Percentiles rank a stretch among this genome's conserved stretches.
Evolutionary conservation across 2,329 filamentous ascomycete genomes (phyloP).

Genomic region (Aspergillus transmontanensis): DNA sequence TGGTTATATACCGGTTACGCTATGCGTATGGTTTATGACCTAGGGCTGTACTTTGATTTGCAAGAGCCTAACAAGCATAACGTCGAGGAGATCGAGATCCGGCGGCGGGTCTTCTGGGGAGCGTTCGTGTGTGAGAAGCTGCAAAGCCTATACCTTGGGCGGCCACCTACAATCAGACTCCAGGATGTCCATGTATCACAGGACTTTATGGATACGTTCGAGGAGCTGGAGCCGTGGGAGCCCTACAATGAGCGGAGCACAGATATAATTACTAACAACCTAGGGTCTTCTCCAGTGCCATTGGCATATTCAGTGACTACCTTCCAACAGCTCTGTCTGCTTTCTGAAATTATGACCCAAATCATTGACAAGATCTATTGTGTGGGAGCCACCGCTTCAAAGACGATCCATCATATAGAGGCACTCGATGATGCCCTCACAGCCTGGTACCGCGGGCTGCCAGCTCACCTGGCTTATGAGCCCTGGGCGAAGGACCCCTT

Average conservation of each 20-base stretch:
- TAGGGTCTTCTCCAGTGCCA: too few species aligned
- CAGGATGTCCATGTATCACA: background rate
- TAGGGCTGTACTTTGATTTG: background rate
- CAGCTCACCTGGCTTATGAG: too few species aligned
- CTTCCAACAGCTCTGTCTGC: too few species aligned
- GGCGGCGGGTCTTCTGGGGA: constrained; percentile 38
- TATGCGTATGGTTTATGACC: background rate
- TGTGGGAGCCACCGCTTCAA: too few species aligned
- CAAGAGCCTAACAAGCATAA: background rate
- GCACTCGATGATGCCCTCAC: too few species aligned
- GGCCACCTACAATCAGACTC: background rate
- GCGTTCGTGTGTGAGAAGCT: constrained; percentile 46
- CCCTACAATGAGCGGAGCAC: background rate
- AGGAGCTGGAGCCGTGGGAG: constrained; percentile 9
- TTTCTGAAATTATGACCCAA: too few species aligned
- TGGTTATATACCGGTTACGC: background rate
- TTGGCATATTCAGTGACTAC: too few species aligned
- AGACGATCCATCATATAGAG: too few species aligned
- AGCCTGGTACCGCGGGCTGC: too few species aligned
- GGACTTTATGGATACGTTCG: background rate
- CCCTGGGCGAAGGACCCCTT: too few species aligned
- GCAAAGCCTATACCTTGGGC: constrained; percentile 3
- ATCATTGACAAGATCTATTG: too few species aligned
- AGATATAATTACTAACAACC: too few species aligned
- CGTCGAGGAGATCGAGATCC: constrained; percentile 32